Base-by-base conservation (phyloP, 1,139 yeast species). In the Hemisphaericaspora xylanilytica region DNA sequence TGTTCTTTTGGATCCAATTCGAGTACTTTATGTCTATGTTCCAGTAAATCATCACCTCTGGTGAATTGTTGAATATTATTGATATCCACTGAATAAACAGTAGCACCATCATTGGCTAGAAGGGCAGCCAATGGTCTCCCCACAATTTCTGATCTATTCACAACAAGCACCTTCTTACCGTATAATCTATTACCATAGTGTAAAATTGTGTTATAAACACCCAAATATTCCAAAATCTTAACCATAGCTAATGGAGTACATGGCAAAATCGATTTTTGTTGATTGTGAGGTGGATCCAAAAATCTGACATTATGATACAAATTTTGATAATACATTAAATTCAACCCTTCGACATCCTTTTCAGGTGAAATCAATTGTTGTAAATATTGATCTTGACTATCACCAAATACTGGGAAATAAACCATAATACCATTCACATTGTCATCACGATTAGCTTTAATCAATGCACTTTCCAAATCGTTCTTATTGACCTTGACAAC, bases 341-440 rank as follows among this genome's bases (percentile, higher is more conserved):
- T 88, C 52, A 92, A 71, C 2, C 98, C 98, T 63, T 92, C 98
- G 17, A 94, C 97, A 54, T 92, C 98, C 61, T 92, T 92, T 47
- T 87, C 90, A 24, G 84, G 70, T 15, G 85, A 69, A 10, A 92
- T 89, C 45, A 89, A 84, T 64, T 92, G 97, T 64, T 92, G 97
- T 41, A 92, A 65, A 59, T 94, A 92, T 61, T 86, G 96, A 59
- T 92, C 98, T 64, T 92, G 98, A 45, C 86, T 78, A 57, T 87
- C 88, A 2, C 96, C 96, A 64, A 88, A 92, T 3, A 92, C 97
- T 1, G 98, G 98, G 75, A 90, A 92, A 62, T 92, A 92, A n/a
- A 92, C 92, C 89, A 92, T 89, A 49, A 92, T 92, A 21, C 98
- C 98, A 56, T 88, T 84, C 26, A 92, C 88, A 1, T 61, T 52